Evolutionary conservation across 345 rosid genomes (phyloP), one percentile per base, ranked within the genome.

Genomic region (Ceriops decandra): DNA sequence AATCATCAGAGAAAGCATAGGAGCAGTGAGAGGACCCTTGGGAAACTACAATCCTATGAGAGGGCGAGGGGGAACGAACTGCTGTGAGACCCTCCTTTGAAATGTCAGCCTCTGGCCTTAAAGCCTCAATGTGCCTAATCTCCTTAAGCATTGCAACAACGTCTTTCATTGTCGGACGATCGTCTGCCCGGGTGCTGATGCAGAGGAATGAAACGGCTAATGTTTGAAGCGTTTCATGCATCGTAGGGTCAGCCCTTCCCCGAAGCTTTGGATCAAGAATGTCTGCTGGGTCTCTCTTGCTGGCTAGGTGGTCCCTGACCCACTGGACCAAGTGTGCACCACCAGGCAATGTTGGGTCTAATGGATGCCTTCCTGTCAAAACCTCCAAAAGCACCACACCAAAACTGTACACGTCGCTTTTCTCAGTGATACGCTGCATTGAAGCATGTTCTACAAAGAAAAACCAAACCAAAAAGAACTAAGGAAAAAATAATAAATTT

Each of bases 201-300:
- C 99, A 95, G 5, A 95, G 85, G 64, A 85, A 80, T 19, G 97
- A 91, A n/a, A 88, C 88, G 7, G 99, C 97, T 46, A 95, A 81
- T 3, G 97, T 88, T 49, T 95, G 99, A 22, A 86, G 82, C 91
- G 89, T 87, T 78, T 95, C 99, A 15, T 91, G 99, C 93, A 84
- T 85, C 20, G 83, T 77, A 1, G 88, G 95, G 76, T 95, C 91
- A 7, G 91, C 81, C 66, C 91, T 83, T 42, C 93, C 97, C 52
- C 83, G 81, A 20, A 95, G 88, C 66, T 89, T 89, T 0, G 83
- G 81, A 33, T 95, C 97, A 28, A 95, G 93, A 62, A 95, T 75
- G 70, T 85, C 88, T 51, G 49, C 76, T 2, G 95, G 90, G 60
- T 84, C 85, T 69, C 69, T 81, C 73, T 81, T 86, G 62, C 79